Evolutionary conservation across 768 basidiomycete genomes (phyloP), one percentile per base, ranked within the genome.

Genomic region (Podaxis carcinomalis): DNA sequence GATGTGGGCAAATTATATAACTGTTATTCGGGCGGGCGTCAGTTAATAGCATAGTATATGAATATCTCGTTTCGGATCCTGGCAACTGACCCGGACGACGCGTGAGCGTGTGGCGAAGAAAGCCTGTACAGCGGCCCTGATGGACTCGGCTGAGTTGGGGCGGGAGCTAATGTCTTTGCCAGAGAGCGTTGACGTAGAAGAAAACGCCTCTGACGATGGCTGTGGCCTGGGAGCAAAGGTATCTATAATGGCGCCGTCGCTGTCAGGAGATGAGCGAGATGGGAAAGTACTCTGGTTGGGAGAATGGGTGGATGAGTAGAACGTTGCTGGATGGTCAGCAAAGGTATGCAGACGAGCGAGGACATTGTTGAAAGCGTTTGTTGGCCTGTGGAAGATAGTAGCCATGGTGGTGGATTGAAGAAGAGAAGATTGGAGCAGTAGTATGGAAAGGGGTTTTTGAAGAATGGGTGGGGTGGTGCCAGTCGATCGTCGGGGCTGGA

Each of bases 51-150:
- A 52, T 63, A 5, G 27, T 27, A 27, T 23, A 37, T 51, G 21
- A 52, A 35, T 19, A 39, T 47, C 19, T 42, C 11, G 10, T 19
- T n/a, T 21, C 32, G 36, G 49, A 40, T 49, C 61, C 63, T 61
- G 62, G 66, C 65, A 76, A 76, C 83, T 66, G 63, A 84, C 85
- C 57, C 76, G 77, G 27, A 85, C 75, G n/a, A 79, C 82, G 60
- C 84, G 80, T 35, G 84, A 85, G 44, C 77, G 77, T 49, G 82
- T 80, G 36, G 74, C 67, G 25, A 81, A 65, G 65, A 86, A 86
- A 5, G 78, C 74, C 16, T 78, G 72, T 25, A 73, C 63, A 35
- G 67, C 66, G 57, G 57, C 62, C n/a, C 68, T 62, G 60, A 35
- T 54, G 35, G 40, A 44, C 51, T 46, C 42, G 16, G 59, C 51